phyloP scores from a whole-genome alignment of 177 flowering plant species.

The Vitis hybrid region DNA sequence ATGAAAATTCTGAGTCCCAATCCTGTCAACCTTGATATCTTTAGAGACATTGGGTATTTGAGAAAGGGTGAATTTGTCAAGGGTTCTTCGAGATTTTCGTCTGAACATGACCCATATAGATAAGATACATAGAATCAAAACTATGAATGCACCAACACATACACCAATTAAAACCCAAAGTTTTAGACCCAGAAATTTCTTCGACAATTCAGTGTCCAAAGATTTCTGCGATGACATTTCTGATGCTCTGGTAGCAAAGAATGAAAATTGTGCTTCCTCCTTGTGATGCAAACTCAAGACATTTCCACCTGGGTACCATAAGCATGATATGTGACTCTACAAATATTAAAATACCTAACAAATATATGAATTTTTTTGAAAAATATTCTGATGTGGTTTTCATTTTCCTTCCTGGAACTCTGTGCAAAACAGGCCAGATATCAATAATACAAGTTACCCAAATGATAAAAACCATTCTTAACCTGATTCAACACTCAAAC shows the following conservation, averaged over 20 bases:
- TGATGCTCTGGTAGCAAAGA: not conserved
- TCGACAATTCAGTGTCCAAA: too few species aligned
- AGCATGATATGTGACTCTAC: constrained; percentile 1
- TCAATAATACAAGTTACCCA: not conserved
- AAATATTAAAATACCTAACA: not conserved
- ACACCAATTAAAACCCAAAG: constrained; percentile 70
- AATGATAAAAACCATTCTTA: not conserved
- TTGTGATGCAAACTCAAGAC: constrained; percentile 10
- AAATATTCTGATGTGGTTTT: not conserved
- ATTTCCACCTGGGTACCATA: constrained; percentile 26
- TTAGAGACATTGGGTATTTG: constrained; percentile 64
- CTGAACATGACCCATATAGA: constrained; percentile 54
- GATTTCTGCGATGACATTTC: constrained; percentile 50
- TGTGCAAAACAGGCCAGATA: not conserved
- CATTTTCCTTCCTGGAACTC: not conserved
- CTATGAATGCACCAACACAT: constrained; percentile 55
- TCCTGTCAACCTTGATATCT: constrained; percentile 66
- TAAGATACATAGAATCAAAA: constrained; percentile 48
- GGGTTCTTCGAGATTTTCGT: constrained; percentile 46
- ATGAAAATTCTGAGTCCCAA: constrained; percentile 40
- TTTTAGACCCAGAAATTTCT: constrained; percentile 39
- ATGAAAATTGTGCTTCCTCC: not conserved
- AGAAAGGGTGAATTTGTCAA: constrained; percentile 37
- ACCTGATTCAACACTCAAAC: not conserved
- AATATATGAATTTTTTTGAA: constrained; percentile 7